A percentile compares a stretch with the other conserved stretches of the same genome.
phyloP scores from a whole-genome alignment of 768 basidiomycete species.

The Boletus rufocinnamomeus region DNA sequence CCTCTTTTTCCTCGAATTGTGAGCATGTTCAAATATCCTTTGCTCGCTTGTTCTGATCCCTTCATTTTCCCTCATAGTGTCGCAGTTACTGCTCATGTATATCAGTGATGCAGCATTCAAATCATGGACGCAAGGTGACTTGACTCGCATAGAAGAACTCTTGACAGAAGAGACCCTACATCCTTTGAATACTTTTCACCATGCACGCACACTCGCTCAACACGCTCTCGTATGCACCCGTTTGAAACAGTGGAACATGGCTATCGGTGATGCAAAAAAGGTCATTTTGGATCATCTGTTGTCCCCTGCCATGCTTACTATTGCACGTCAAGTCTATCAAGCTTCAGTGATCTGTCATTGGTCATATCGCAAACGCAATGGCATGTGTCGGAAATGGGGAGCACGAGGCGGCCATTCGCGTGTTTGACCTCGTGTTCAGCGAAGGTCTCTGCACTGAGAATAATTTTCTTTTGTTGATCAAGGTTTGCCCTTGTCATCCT shows the following conservation, averaged over 20 bases:
- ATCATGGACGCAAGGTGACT: too few relatives aligned
- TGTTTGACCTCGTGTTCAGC: conserved; percentile 13
- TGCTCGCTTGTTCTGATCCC: background rate
- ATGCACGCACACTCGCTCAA: conserved; percentile 3
- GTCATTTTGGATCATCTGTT: background rate
- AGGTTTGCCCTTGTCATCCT: background rate
- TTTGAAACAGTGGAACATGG: background rate
- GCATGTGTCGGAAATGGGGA: background rate
- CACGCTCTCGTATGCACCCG: background rate
- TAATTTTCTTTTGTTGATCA: conserved; percentile 13
- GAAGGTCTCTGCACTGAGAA: background rate
- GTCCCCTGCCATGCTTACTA: background rate
- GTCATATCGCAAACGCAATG: conserved; percentile 9
- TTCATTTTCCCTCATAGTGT: too few relatives aligned
- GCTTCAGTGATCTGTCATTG: conserved; percentile 3
- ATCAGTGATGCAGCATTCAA: too few relatives aligned
- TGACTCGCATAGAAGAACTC: too few relatives aligned
- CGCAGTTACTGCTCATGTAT: too few relatives aligned
- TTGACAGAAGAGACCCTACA: too few relatives aligned
- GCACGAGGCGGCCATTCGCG: background rate
- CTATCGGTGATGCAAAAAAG: conserved; percentile 3
- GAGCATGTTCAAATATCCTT: background rate
- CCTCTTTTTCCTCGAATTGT: background rate
- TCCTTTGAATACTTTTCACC: too few relatives aligned
- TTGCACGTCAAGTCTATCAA: conserved; percentile 1